phyloP scores from a whole-genome alignment of 768 basidiomycete genomes.

The Imleria badia region DNA sequence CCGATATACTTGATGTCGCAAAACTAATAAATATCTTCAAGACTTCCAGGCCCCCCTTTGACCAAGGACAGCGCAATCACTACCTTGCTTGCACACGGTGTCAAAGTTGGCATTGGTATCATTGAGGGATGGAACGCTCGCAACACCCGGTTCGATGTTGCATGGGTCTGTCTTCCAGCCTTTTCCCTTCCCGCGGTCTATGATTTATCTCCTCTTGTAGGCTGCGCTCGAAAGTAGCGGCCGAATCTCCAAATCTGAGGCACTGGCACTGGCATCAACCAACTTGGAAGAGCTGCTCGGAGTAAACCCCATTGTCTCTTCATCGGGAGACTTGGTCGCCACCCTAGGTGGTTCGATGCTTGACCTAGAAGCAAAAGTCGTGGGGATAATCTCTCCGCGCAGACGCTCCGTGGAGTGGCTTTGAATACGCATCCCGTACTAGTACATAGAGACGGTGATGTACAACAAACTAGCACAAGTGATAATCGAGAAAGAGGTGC shows the following conservation, averaged over 20 bases:
- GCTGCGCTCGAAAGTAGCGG: slow-evolving; percentile 42
- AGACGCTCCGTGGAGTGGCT: slow-evolving; percentile 51
- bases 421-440: slow-evolving; percentile 19
- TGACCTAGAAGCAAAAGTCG: slow-evolving; percentile 46
- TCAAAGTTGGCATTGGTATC: slow-evolving; percentile 71
- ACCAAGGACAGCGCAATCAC: slow-evolving; percentile 53
- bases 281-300: slow-evolving; percentile 52
- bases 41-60: slow-evolving; percentile 32
- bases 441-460: slow-evolving; percentile 6
- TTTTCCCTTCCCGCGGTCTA: slow-evolving; percentile 18
- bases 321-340: slow-evolving; percentile 53
- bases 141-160: slow-evolving; percentile 76
- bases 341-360: slow-evolving; percentile 53
- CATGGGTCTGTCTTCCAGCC: slow-evolving; percentile 58
- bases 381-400: slow-evolving; percentile 52
- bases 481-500: neutral
- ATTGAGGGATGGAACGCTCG: slow-evolving; percentile 69
- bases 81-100: slow-evolving; percentile 62
- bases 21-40: slow-evolving; percentile 13
- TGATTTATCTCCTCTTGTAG: slow-evolving; percentile 18
- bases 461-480: slow-evolving; percentile 6
- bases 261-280: slow-evolving; percentile 51
- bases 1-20: neutral
- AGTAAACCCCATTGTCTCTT: slow-evolving; percentile 13
- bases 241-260: slow-evolving; percentile 42